phyloP scores from a whole-genome alignment of 352 stramenopile genomes.

The Phytopythium cucurbitacearum region DNA sequence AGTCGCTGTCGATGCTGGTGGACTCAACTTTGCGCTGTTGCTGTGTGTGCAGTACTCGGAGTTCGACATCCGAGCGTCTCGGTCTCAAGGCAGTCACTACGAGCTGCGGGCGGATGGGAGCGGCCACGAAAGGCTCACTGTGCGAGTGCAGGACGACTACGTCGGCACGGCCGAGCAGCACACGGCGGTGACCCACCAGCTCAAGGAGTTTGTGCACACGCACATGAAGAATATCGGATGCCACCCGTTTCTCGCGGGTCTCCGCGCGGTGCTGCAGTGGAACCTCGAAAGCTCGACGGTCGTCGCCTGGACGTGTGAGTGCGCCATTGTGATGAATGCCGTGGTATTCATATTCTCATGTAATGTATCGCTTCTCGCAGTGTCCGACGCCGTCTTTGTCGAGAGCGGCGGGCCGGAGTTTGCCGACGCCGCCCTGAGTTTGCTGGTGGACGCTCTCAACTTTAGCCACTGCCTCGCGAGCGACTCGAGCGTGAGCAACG shows the following conservation, averaged over 20 bases:
- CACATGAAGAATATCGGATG: constrained; percentile 44
- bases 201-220: constrained; percentile 44
- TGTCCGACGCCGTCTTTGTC: constrained; percentile 71
- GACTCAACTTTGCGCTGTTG: neutral
- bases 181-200: constrained; percentile 26
- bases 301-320: constrained; percentile 64
- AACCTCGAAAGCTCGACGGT: constrained; percentile 63
- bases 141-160: constrained; percentile 45
- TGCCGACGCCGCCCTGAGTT: constrained; percentile 34
- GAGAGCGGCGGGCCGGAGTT: constrained; percentile 61
- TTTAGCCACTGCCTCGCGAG: constrained; percentile 36
- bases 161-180: constrained; percentile 29
- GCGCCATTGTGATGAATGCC: neutral
- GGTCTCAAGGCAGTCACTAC: constrained; percentile 53
- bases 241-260: constrained; percentile 66
- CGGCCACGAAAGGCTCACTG: constrained; percentile 21
- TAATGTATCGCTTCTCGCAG: constrained; percentile 14
- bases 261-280: constrained; percentile 47
- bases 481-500: constrained; percentile 5
- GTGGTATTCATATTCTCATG: neutral
- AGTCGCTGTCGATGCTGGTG: neutral
- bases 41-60: constrained; percentile 36
- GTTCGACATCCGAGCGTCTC: constrained; percentile 34
- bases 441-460: constrained; percentile 56
- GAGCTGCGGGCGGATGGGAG: constrained; percentile 23